Base-by-base conservation (phyloP, 1,284 basidiomycete species). In the Cryptococcus maquisensis region DNA sequence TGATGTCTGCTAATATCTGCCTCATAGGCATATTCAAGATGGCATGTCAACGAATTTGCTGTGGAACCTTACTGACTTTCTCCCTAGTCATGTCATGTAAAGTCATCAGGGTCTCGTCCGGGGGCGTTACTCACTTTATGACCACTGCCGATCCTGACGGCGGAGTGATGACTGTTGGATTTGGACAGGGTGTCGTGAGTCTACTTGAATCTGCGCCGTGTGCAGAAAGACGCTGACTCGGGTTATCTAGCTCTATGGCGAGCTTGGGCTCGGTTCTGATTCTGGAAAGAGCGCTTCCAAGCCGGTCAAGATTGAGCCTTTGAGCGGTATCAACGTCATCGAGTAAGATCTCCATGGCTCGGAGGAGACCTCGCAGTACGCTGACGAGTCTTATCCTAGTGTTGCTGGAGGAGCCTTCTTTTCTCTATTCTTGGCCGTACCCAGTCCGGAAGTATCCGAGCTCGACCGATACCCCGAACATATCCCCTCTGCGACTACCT, bases 81-180 rank as follows among this genome's bases (percentile, higher is more conserved):
- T 37, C 45, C 24, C 5, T 45, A 66, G 50, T 47, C 55, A 86
- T 85, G 83, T 84, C 82, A 5, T 90, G 86, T 75, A 88, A 87
- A 65, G 82, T 88, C 18, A 75, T 77, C 36, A 79, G 81, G 15
- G 85, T 83, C 0, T 79, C 83, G 12, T 86, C 85, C 43, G 94
- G 94, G 21, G 91, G 91, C 16, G 89, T 92, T n/a, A 93, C 91
- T 0, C 87, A 94, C 66, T 94, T 90, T 79, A 81, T 86, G 18
- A 80, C 88, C 16, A 84, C 85, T 0, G 81, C 83, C 2, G 77
- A 78, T 32, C 83, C 86, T 28, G 53, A 55, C 3, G 65, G 57
- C 2, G 58, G n/a, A 49, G 61, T 57, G 53, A 72, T 58, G 87
- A 90, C 89, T 9, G 84, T 94, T 42, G 85, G 84, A 7, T 95